Base-by-base conservation (phyloP, 2,329 filamentous ascomycete genomes). In the Parasarocladium wereldwijsianum region DNA sequence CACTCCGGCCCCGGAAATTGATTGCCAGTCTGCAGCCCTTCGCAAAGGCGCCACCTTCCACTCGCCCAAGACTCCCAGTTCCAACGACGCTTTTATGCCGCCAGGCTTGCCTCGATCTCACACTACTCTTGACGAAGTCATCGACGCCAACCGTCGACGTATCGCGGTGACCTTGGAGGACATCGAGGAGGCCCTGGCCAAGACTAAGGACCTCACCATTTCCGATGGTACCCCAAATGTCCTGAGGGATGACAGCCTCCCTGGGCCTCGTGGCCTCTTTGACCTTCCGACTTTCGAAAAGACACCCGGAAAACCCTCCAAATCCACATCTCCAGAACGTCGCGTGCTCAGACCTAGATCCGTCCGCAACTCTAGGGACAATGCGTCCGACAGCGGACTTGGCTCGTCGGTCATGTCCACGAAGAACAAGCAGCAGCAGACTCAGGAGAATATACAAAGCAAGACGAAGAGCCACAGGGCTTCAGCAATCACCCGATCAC, bases 321-420 rank as follows among this genome's bases (percentile, higher is more conserved):
- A 45, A 30, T 41, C 61, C 38, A 45, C 46, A 36, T 15, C 8
- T 13, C 16, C 20, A 11, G 62, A 63, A 50, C 55, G 62, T 35
- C 61, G 62, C 36, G 54, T 65, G 23, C 50, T 66, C 38, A 69
- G 65, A 35, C 63, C 66, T 38, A 66, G 66, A 35, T 58, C 56
- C 29, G 64, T 64, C 34, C 66, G 72, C 46, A 57, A 60, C 36
- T 63, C 62, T 24, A 66, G 75, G 46, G 69, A 74, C 45, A 77
- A 85, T 55, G 70, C 71, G 35, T 90, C 83, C 11, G 86, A 94
- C 58, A 93, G 85, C 50, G 86, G 84, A 32, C 63, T 94, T 38
- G 86, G 86, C 31, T 80, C 83, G 24, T 93, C 85, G 24, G 65
- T 93, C 44, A 69, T 64, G 36, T 79, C 71, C 6, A 64, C 59